phyloP scores from a whole-genome alignment of 345 rosid genomes.

The Citrus hindsii region DNA sequence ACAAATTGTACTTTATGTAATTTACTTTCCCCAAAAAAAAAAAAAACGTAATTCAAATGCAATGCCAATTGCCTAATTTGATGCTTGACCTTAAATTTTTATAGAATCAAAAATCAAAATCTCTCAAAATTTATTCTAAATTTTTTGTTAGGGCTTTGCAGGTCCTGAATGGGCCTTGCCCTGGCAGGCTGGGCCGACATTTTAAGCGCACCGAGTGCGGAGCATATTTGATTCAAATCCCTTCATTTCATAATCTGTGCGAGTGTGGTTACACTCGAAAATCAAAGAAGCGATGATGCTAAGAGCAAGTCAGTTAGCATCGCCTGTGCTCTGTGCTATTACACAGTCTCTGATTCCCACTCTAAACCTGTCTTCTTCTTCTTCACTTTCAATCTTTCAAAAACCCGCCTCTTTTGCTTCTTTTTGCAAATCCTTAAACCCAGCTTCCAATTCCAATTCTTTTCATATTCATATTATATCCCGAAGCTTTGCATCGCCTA shows the following conservation, averaged over 20 bases:
- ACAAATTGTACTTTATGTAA: background rate
- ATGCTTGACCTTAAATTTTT: background rate
- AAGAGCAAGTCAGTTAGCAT: conserved; percentile 31
- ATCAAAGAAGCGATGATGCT: conserved; percentile 26
- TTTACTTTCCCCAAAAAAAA: background rate
- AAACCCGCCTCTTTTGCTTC: conserved; percentile 36
- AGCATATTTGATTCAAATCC: background rate
- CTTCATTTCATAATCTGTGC: background rate
- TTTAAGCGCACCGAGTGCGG: background rate
- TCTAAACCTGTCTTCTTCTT: conserved; percentile 22
- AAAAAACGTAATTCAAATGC: background rate
- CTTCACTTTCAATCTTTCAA: conserved; percentile 24
- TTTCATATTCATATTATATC: background rate
- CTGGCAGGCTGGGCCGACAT: too few species aligned
- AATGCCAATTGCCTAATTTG: background rate
- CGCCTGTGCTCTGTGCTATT: conserved; percentile 31
- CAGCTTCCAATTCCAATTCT: background rate
- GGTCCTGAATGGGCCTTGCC: too few species aligned
- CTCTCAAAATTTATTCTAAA: too few species aligned
- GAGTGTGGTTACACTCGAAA: background rate
- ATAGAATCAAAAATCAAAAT: too few species aligned
- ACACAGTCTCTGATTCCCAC: conserved; percentile 37
- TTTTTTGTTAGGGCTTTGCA: too few species aligned
- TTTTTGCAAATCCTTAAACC: conserved; percentile 17
- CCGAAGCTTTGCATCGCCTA: conserved; percentile 10